phyloP scores from a whole-genome alignment of 2,329 filamentous ascomycete genomes.

The Aureobasidium uvarum region DNA sequence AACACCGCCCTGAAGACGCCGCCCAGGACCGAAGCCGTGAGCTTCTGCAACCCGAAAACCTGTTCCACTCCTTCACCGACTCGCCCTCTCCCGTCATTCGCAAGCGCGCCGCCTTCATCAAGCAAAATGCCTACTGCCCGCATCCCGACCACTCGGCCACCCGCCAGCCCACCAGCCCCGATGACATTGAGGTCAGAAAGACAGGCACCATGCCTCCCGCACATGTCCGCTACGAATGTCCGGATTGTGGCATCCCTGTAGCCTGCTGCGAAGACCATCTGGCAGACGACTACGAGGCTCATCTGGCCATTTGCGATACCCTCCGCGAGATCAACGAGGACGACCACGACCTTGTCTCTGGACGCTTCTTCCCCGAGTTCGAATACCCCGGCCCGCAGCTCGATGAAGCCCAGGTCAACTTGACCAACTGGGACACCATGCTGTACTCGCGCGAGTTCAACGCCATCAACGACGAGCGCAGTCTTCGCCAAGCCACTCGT shows the following conservation, averaged over 20 bases:
- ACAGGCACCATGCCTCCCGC: slow-evolving; percentile 64
- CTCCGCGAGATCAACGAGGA: slow-evolving; percentile 95
- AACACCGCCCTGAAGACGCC: neutral
- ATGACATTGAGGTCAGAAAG: slow-evolving; percentile 63
- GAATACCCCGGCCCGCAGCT: slow-evolving; percentile 86
- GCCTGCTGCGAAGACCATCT: slow-evolving; percentile 95
- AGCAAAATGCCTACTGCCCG: slow-evolving; percentile 88
- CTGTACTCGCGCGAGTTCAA: slow-evolving; percentile 89
- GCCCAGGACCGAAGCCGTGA: slow-evolving; percentile 34
- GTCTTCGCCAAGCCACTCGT: slow-evolving; percentile 88
- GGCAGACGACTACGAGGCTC: slow-evolving; percentile 91
- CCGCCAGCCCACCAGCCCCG: slow-evolving; percentile 62
- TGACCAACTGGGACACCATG: slow-evolving; percentile 98
- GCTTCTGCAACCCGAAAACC: slow-evolving; percentile 68
- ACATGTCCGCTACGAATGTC: slow-evolving; percentile 91
- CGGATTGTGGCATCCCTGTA: slow-evolving; percentile 90
- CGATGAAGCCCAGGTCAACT: slow-evolving; percentile 89
- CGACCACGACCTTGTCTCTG: slow-evolving; percentile 89
- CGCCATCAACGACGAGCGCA: slow-evolving; percentile 85
- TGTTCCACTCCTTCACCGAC: slow-evolving; percentile 88
- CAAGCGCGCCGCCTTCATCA: slow-evolving; percentile 83
- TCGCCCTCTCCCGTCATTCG: slow-evolving; percentile 89
- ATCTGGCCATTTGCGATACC: slow-evolving; percentile 88
- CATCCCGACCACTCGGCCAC: slow-evolving; percentile 83
- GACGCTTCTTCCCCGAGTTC: slow-evolving; percentile 90